Evolutionary conservation across 768 basidiomycete genomes (phyloP).

Genomic region (Chiua virens): DNA sequence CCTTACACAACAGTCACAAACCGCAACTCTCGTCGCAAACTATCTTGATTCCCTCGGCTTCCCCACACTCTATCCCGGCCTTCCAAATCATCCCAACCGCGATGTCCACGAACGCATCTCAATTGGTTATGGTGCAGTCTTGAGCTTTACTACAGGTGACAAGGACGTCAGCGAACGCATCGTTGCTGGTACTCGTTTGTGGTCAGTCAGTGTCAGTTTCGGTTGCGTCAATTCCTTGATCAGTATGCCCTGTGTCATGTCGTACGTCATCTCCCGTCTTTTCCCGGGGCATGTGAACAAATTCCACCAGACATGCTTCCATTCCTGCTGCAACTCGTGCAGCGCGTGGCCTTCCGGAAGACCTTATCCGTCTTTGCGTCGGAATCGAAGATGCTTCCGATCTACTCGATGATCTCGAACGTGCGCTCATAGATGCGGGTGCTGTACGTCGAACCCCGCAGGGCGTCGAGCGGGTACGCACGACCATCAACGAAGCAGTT

Average conservation of each 20-base stretch:
- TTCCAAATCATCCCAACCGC: slow-evolving; percentile 75
- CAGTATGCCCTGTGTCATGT: slow-evolving; percentile 99
- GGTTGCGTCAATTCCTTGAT: slow-evolving; percentile 98
- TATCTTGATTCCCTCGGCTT: slow-evolving; percentile 88
- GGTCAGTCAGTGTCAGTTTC: slow-evolving; percentile 98
- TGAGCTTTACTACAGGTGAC: slow-evolving; percentile 93
- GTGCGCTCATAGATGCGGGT: slow-evolving; percentile 87
- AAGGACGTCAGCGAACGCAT: slow-evolving; percentile 88
- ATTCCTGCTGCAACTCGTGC: slow-evolving; percentile 95
- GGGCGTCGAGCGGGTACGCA: slow-evolving; percentile 41
- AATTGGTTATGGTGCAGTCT: slow-evolving; percentile 87
- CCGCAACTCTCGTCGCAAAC: slow-evolving; percentile 78
- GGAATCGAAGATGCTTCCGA: slow-evolving; percentile 96
- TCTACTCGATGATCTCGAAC: slow-evolving; percentile 92
- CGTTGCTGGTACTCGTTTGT: slow-evolving; percentile 88
- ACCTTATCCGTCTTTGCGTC: slow-evolving; percentile 96
- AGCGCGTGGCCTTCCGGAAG: slow-evolving; percentile 96
- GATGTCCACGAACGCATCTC: slow-evolving; percentile 92
- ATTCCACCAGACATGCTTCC: slow-evolving; percentile 74
- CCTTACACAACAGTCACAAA: slow-evolving; percentile 91
- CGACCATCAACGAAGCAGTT: slow-evolving; percentile 62
- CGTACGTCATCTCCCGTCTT: slow-evolving; percentile 58
- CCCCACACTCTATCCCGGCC: slow-evolving; percentile 88
- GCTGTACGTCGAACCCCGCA: slow-evolving; percentile 64
- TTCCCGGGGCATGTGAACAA: neutral